Evolutionary conservation across 352 stramenopile species (phyloP), one percentile per base, ranked within the genome.

Genomic region (Globisporangium emineosum): DNA sequence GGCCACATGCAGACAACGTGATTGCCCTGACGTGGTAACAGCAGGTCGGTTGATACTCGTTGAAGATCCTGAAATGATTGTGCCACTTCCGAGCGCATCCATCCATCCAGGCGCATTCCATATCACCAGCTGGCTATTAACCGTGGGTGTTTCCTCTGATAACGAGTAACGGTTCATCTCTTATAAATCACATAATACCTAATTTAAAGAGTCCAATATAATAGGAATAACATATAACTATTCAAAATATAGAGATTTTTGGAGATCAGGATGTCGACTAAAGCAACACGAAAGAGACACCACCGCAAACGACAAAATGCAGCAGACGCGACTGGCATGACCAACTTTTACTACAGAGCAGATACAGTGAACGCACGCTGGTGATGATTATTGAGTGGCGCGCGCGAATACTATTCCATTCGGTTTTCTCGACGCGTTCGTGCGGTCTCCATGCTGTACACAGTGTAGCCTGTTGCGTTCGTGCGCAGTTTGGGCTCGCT

Each of bases 341-440:
- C n/a, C n/a, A n/a, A n/a, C n/a, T n/a, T n/a, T n/a, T n/a, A n/a
- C n/a, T n/a, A n/a, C n/a, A n/a, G n/a, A n/a, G n/a, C n/a, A n/a
- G n/a, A n/a, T n/a, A n/a, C n/a, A n/a, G n/a, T n/a, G 37, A 7
- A 45, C 37, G n/a, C 19, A 4, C 37, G 12, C 47, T 54, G 21
- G 23, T 12, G 45, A 17, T 52, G 21, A 6, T 52, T 17, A 27
- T 52, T 13, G 45, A 52, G n/a, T 23, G 49, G 23, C 15, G 15
- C n/a, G n/a, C n/a, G n/a, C n/a, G n/a, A n/a, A n/a, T n/a, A 25
- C 23, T 21, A 5, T 55, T 13, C 50, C 50, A 56, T 15, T 56
- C 25, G 50, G 50, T 40, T 56, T n/a, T 56, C 50, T 29, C 50
- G 50, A 56, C 50, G 15, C 50, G 25, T 12, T 40, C 50, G 50